phyloP scores from a whole-genome alignment of 1,284 basidiomycete species.

The Trametes pubescens region DNA sequence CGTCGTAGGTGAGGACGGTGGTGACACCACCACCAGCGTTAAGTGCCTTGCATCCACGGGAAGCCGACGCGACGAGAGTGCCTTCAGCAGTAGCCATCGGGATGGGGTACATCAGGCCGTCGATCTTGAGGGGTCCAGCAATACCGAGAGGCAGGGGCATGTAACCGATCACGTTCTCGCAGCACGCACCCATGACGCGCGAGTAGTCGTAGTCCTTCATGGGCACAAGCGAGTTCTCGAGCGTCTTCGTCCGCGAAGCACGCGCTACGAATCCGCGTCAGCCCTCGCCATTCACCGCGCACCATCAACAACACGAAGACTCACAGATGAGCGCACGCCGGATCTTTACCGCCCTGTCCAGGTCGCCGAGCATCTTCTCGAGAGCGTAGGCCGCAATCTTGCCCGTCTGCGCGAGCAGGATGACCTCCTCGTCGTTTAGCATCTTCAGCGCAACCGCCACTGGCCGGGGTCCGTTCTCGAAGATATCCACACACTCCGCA shows the following conservation, averaged over 20 bases:
- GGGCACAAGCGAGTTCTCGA: conserved; percentile 88
- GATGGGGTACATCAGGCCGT: conserved; percentile 87
- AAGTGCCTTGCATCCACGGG: conserved; percentile 97
- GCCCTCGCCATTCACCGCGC: conserved; percentile 1
- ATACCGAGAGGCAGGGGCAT: conserved; percentile 97
- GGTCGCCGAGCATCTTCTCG: conserved; percentile 91
- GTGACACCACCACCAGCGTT: conserved; percentile 96
- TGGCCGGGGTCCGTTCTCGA: conserved; percentile 84
- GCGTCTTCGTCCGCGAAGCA: conserved; percentile 83
- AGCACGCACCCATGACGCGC: conserved; percentile 95
- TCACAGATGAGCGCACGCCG: conserved; percentile 91
- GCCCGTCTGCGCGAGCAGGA: conserved; percentile 89
- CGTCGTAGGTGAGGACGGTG: conserved; percentile 93
- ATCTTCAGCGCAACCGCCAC: conserved; percentile 60
- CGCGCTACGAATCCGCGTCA: conserved; percentile 64
- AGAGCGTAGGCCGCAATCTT: conserved; percentile 95
- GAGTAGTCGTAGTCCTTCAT: conserved; percentile 93
- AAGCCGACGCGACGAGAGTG: conserved; percentile 96
- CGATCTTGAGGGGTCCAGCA: conserved; percentile 94
- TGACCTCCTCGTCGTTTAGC: conserved; percentile 93
- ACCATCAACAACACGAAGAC: conserved; percentile 45
- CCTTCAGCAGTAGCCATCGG: conserved; percentile 99
- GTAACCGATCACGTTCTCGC: conserved; percentile 98
- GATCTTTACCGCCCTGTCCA: conserved; percentile 88
- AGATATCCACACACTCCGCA: conserved; percentile 88